These are phyloP conservation scores for Yamadazyma mexicana DNA, from an alignment of 1,139 yeast genomes.

Conservation along the genomic window DNA sequence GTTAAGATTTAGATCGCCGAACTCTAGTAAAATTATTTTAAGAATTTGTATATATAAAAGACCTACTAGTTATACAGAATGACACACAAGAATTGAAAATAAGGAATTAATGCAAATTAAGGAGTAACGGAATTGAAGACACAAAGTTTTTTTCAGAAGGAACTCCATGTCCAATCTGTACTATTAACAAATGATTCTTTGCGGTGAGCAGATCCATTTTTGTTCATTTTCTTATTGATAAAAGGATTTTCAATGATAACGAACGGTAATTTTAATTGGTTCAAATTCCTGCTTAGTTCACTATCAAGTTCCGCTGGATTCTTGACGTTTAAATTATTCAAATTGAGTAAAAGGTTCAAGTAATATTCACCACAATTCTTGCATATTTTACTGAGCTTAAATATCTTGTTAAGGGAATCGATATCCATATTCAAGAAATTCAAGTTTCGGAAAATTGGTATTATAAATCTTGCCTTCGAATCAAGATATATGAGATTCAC, in stretches of 20 bases:
- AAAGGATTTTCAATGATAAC: slow-evolving; percentile 44
- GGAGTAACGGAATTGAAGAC: too few relatives aligned
- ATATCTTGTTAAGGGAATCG: slow-evolving; percentile 14
- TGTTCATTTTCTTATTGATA: slow-evolving; percentile 14
- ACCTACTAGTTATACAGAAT: too few relatives aligned
- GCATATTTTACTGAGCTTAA: slow-evolving; percentile 37
- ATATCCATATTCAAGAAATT: slow-evolving; percentile 8
- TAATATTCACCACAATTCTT: slow-evolving; percentile 38
- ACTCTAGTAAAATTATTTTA: too few relatives aligned
- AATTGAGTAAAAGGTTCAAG: slow-evolving; percentile 26
- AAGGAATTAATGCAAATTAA: too few relatives aligned
- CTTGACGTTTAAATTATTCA: slow-evolving; percentile 20
- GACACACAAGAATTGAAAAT: too few relatives aligned
- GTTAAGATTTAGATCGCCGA: too few relatives aligned
- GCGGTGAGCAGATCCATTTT: slow-evolving; percentile 7
- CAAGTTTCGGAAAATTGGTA: slow-evolving; percentile 33
- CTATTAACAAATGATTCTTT: slow-evolving; percentile 13
- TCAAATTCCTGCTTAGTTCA: slow-evolving; percentile 4
- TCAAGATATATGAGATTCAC: slow-evolving; percentile 29
- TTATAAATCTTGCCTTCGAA: slow-evolving; percentile 34
- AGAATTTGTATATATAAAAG: too few relatives aligned
- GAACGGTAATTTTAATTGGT: slow-evolving; percentile 23
- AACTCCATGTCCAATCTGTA: slow-evolving; percentile 50
- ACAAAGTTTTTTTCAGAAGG: too few relatives aligned
- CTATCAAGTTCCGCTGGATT: not conserved